These are phyloP conservation scores for Lentithecium fluviatile DNA, from an alignment of 495 filamentous ascomycete species.

Conservation along the genomic window DNA sequence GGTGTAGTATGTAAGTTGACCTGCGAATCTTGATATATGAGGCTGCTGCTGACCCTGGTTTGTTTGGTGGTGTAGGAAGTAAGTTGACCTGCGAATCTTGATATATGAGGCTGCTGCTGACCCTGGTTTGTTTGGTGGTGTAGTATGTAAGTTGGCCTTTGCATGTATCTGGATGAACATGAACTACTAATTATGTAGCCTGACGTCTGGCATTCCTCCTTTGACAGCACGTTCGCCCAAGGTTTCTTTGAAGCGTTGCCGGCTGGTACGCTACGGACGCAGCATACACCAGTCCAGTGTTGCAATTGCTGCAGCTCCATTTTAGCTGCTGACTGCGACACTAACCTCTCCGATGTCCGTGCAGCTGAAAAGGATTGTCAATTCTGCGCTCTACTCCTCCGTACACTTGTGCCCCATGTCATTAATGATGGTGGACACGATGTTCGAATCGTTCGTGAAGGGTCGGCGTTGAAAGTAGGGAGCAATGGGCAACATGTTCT, in stretches of 20 bases:
- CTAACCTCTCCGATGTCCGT: conserved; percentile 11
- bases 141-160: too few relatives aligned
- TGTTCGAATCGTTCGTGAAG: conserved; percentile 11
- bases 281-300: conserved; percentile 10
- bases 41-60: too few relatives aligned
- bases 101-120: too few relatives aligned
- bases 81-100: too few relatives aligned
- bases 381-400: conserved; percentile 14
- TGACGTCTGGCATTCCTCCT: conserved; percentile 11
- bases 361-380: conserved; percentile 8
- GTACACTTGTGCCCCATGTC: background rate
- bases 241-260: conserved; percentile 12
- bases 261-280: conserved; percentile 4
- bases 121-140: too few relatives aligned
- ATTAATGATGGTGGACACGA: background rate
- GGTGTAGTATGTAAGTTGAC: too few relatives aligned
- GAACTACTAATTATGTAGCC: conserved; percentile 1
- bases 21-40: too few relatives aligned
- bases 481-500: conserved; percentile 9
- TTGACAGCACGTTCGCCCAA: conserved; percentile 13
- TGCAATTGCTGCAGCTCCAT: conserved; percentile 8
- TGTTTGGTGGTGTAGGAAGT: too few relatives aligned
- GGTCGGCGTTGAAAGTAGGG: conserved; percentile 11
- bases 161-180: background rate
- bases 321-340: conserved; percentile 12